A percentile compares a stretch with the other conserved stretches of the same genome.
These are phyloP conservation scores for Antitrichia curtipendula DNA, from an alignment of 225 moss, liverwort and hornwort genomes.

Conservation along the genomic window DNA sequence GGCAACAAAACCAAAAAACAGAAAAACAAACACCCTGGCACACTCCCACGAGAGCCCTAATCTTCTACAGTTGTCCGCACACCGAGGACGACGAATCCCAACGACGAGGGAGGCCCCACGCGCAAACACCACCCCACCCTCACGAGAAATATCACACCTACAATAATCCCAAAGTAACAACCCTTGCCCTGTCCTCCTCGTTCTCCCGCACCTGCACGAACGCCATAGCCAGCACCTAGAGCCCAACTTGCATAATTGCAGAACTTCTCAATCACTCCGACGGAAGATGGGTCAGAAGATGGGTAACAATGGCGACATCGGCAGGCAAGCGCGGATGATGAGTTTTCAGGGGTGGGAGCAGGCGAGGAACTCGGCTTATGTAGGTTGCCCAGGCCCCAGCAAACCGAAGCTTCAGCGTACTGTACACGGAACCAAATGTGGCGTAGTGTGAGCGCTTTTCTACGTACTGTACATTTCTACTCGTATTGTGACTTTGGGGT, in stretches of 20 bases:
- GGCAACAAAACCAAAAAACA: neutral
- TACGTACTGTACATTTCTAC: neutral
- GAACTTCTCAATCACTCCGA: neutral
- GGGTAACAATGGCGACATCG: neutral
- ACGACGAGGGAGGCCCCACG: neutral
- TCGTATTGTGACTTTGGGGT: neutral
- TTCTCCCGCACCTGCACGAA: neutral
- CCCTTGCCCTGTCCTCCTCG: neutral
- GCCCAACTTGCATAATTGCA: neutral
- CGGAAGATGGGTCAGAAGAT: neutral
- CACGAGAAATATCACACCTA: neutral
- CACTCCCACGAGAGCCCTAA: constrained; percentile 4
- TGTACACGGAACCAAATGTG: neutral
- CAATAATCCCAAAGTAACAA: neutral
- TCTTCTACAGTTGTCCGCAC: neutral
- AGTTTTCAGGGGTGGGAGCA: neutral
- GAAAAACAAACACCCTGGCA: neutral
- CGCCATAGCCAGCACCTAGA: neutral
- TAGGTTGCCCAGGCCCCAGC: neutral
- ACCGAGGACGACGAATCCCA: neutral
- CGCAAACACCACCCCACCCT: neutral
- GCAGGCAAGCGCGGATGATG: neutral
- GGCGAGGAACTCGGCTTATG: constrained; percentile 1
- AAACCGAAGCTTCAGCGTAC: constrained; percentile 9
- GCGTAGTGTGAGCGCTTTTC: neutral